Evolutionary conservation across 2,329 filamentous ascomycete genomes (phyloP).

Genomic region (Clonostachys solani): DNA sequence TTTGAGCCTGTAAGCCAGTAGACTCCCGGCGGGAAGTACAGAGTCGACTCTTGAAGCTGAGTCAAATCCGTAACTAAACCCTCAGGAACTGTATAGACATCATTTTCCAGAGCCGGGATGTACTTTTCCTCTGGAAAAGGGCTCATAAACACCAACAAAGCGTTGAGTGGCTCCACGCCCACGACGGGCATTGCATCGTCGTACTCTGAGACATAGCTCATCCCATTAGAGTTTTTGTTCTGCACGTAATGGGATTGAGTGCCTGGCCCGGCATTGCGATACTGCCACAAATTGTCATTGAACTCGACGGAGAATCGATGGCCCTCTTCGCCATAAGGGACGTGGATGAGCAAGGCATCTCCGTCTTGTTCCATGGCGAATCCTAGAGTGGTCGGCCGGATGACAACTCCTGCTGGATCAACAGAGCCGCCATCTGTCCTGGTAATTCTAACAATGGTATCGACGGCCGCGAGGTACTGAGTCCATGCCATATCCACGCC

Average conservation of each 20-base stretch:
- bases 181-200: slow-evolving; percentile 12
- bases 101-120: slow-evolving; percentile 4
- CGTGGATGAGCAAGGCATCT: slow-evolving; percentile 13
- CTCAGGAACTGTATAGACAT: slow-evolving; percentile 3
- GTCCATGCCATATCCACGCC: slow-evolving; percentile 27
- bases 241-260: slow-evolving; percentile 6
- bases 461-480: slow-evolving; percentile 17
- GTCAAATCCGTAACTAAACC: slow-evolving; percentile 5
- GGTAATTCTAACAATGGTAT: slow-evolving; percentile 16
- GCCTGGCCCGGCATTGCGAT: slow-evolving; percentile 8
- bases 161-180: slow-evolving; percentile 18
- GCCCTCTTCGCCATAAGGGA: slow-evolving; percentile 16
- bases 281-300: slow-evolving; percentile 18
- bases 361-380: slow-evolving; percentile 9
- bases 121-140: slow-evolving; percentile 12
- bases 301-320: slow-evolving; percentile 24
- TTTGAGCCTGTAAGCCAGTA: slow-evolving; percentile 19
- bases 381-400: slow-evolving; percentile 17
- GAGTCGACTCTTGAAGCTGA: slow-evolving; percentile 9
- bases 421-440: slow-evolving; percentile 7
- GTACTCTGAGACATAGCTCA: slow-evolving; percentile 11
- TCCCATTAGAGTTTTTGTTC: slow-evolving; percentile 9
- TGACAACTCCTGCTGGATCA: slow-evolving; percentile 13
- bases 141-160: slow-evolving; percentile 23
- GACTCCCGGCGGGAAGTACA: slow-evolving; percentile 21